phyloP scores from a whole-genome alignment of 2,329 filamentous ascomycete species.

The Aureobasidium sp. region DNA sequence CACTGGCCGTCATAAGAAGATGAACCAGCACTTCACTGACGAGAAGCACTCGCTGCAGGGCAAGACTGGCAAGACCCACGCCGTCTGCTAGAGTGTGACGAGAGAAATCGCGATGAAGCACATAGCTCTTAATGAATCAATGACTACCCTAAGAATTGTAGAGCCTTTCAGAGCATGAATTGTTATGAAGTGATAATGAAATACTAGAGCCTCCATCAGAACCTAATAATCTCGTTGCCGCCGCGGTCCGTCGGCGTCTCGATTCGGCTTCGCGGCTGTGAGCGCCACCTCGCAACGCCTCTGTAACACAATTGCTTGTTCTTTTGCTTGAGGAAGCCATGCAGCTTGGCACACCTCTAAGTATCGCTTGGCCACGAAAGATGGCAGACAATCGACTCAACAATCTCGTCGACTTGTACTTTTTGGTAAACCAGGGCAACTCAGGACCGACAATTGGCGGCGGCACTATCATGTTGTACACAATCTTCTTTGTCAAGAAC shows the following conservation, averaged over 20 bases:
- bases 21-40: conserved; percentile 49
- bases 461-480: background rate
- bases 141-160: background rate
- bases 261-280: background rate
- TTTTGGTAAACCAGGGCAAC: background rate
- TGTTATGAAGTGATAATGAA: too few species aligned
- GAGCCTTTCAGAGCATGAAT: too few species aligned
- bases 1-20: conserved; percentile 28
- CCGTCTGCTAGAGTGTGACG: conserved; percentile 58
- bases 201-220: background rate
- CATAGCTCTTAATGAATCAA: conserved; percentile 4
- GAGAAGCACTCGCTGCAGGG: conserved; percentile 85
- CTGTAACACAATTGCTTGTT: conserved; percentile 1
- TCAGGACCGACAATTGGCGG: background rate
- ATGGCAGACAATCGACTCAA: background rate
- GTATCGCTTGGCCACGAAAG: background rate
- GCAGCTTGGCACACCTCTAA: background rate
- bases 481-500: conserved; percentile 14
- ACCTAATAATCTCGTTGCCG: background rate
- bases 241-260: background rate
- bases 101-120: background rate
- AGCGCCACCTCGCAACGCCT: conserved; percentile 1
- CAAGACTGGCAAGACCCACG: conserved; percentile 85
- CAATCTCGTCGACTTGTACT: background rate
- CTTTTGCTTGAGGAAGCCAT: conserved; percentile 3